Evolutionary conservation across 2,329 filamentous ascomycete genomes (phyloP).

Genomic region (Trichoderma aggressivum): DNA sequence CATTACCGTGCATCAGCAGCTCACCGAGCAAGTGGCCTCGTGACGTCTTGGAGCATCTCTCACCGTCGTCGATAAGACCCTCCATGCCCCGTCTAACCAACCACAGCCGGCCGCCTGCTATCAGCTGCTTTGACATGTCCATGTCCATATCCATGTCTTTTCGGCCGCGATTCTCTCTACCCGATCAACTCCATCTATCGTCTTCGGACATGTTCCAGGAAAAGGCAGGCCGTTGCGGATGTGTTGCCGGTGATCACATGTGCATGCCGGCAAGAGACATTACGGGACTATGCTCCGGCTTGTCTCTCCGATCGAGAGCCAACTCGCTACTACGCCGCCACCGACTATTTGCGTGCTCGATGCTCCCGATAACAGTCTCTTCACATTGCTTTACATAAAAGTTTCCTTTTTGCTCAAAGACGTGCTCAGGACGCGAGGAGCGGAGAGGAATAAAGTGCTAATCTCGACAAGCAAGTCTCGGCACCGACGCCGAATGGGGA

Average conservation of each 20-base stretch:
- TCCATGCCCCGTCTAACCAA: background rate
- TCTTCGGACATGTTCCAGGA: conserved; percentile 5
- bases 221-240: conserved; percentile 4
- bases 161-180: background rate
- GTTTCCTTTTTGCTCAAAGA: background rate
- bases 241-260: conserved; percentile 10
- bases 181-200: background rate
- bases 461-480: conserved; percentile 5
- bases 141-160: background rate
- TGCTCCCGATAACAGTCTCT: background rate
- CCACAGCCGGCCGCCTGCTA: background rate
- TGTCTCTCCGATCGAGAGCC: background rate
- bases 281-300: background rate
- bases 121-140: background rate
- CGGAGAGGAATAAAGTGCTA: background rate
- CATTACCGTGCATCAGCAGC: background rate
- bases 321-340: background rate
- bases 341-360: background rate
- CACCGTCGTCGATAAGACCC: conserved; percentile 12
- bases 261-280: background rate
- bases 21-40: conserved; percentile 11
- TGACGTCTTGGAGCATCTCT: background rate
- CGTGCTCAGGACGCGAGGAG: background rate
- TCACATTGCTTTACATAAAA: background rate
- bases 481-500: conserved; percentile 1